phyloP scores from a whole-genome alignment of 2,329 filamentous ascomycete genomes.

The Clonostachys chloroleuca region DNA sequence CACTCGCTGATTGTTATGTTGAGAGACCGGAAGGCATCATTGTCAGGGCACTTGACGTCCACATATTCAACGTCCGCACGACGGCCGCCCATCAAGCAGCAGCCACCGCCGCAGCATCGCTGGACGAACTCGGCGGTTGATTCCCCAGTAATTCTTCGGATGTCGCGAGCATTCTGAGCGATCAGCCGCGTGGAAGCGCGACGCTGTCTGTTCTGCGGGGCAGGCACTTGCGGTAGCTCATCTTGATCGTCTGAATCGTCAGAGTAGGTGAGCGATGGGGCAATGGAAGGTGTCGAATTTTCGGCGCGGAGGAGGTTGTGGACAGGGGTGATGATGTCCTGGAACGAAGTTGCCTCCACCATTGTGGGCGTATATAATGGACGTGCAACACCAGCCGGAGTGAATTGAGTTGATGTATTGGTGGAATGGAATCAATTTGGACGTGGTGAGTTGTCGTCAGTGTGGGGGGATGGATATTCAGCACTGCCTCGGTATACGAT shows the following conservation, averaged over 20 bases:
- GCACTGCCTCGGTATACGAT: not conserved
- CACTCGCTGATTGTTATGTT: constrained; percentile 73
- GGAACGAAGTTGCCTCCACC: constrained; percentile 25
- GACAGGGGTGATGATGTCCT: constrained; percentile 31
- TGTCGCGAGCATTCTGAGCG: constrained; percentile 57
- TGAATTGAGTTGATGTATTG: constrained; percentile 3
- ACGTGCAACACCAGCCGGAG: constrained; percentile 1
- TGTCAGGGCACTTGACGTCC: constrained; percentile 63
- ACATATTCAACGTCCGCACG: constrained; percentile 32
- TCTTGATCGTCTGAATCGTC: constrained; percentile 58
- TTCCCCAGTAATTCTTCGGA: constrained; percentile 61
- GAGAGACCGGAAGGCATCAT: constrained; percentile 78
- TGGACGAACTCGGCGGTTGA: constrained; percentile 57
- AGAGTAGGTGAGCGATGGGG: constrained; percentile 59
- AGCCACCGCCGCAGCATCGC: constrained; percentile 61
- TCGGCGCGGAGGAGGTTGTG: constrained; percentile 39
- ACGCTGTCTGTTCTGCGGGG: constrained; percentile 39
- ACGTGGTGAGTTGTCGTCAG: constrained; percentile 14
- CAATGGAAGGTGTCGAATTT: constrained; percentile 41
- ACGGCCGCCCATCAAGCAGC: constrained; percentile 48
- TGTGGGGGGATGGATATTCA: constrained; percentile 5
- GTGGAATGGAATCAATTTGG: constrained; percentile 8
- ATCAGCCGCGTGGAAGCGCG: constrained; percentile 68
- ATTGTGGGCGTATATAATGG: constrained; percentile 16
- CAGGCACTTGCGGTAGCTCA: constrained; percentile 30